These are phyloP conservation scores for Gamarada debralockiae DNA, from an alignment of 495 filamentous ascomycete genomes.

Conservation along the genomic window DNA sequence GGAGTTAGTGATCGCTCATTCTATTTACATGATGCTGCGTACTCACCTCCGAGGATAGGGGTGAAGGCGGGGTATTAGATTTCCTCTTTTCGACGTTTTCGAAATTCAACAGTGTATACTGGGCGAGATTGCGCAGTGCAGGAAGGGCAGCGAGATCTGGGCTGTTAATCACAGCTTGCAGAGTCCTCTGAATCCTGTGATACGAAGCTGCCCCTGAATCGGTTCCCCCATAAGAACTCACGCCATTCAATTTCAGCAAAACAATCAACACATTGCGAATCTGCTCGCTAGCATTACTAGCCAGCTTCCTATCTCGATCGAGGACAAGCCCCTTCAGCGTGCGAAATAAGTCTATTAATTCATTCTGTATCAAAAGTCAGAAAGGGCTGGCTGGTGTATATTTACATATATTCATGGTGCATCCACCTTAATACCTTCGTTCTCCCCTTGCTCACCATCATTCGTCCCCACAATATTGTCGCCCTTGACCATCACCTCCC, in stretches of 20 bases:
- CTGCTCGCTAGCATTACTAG: background rate
- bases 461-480: slow-evolving; percentile 18
- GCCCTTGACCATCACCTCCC: slow-evolving; percentile 20
- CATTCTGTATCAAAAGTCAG: background rate
- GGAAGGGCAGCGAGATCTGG: too few species aligned
- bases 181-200: too few species aligned
- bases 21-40: too few species aligned
- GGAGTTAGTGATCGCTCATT: too few species aligned
- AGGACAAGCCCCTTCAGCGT: background rate
- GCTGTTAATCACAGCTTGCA: too few species aligned
- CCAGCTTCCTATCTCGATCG: background rate
- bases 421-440: slow-evolving; percentile 9
- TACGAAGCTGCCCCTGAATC: background rate
- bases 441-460: background rate
- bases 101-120: too few species aligned
- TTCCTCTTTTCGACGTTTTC: too few species aligned
- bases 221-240: background rate
- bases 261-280: background rate
- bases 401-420: background rate
- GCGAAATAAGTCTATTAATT: background rate
- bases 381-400: background rate
- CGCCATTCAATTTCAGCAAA: background rate
- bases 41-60: too few species aligned
- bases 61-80: too few species aligned
- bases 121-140: too few species aligned